Percentiles rank a stretch among this genome's conserved stretches.
Evolutionary conservation across 2,329 filamentous ascomycete species (phyloP).

Genomic region (Purpureocillium lavendulum): DNA sequence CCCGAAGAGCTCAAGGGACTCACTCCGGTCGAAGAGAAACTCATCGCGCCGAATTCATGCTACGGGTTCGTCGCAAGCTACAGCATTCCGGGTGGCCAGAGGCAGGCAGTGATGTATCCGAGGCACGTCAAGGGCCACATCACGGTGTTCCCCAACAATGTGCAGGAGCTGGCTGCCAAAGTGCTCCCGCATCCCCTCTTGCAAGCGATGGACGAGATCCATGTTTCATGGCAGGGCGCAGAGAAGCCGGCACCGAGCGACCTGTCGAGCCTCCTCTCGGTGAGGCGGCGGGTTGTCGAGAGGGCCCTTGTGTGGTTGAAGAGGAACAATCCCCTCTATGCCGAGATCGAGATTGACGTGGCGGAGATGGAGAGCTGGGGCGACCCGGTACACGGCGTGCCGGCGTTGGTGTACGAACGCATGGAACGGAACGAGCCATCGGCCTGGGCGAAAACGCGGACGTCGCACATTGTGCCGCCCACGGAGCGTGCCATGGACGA

Average conservation of each 20-base stretch:
- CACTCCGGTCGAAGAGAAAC: background rate
- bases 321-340: constrained; percentile 5
- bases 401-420: constrained; percentile 5
- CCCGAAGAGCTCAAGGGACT: constrained; percentile 1
- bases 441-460: constrained; percentile 5
- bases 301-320: constrained; percentile 7
- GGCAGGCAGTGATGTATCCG: too few relatives aligned
- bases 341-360: constrained; percentile 5
- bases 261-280: constrained; percentile 4
- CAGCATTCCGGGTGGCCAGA: too few relatives aligned
- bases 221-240: constrained; percentile 5
- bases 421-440: constrained; percentile 8
- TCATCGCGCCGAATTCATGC: constrained; percentile 1
- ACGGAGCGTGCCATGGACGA: constrained; percentile 6
- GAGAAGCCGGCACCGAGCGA: constrained; percentile 5
- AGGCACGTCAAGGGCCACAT: too few relatives aligned
- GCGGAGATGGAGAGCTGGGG: constrained; percentile 9
- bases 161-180: too few relatives aligned
- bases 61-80: too few relatives aligned
- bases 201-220: constrained; percentile 6
- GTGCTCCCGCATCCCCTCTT: constrained; percentile 4
- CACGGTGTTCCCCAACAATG: too few relatives aligned
- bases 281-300: constrained; percentile 6
- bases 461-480: constrained; percentile 7
- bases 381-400: constrained; percentile 4